Evolutionary conservation across 2,329 filamentous ascomycete genomes (phyloP).

Genomic region (Diaporthe destruens): DNA sequence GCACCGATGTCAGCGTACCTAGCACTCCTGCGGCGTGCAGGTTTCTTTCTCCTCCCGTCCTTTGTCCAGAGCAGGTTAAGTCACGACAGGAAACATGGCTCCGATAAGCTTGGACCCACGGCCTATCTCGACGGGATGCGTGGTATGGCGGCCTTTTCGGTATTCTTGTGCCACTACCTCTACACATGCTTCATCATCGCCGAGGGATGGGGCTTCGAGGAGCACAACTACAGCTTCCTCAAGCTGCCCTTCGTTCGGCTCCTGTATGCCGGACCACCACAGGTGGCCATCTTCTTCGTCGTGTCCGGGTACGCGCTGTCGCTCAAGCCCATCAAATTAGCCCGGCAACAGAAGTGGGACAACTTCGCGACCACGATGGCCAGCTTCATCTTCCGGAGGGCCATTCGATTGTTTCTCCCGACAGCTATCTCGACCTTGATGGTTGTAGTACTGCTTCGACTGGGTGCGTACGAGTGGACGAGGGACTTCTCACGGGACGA

Average conservation of each 20-base stretch:
- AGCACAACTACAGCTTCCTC: conserved; percentile 60
- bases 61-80: conserved; percentile 61
- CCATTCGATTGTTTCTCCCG: conserved; percentile 65
- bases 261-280: conserved; percentile 67
- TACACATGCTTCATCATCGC: conserved; percentile 66
- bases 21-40: conserved; percentile 53
- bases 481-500: conserved; percentile 59
- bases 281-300: conserved; percentile 73
- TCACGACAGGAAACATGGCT: conserved; percentile 53
- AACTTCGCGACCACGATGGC: conserved; percentile 60
- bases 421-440: conserved; percentile 63
- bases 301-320: conserved; percentile 72
- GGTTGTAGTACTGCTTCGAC: conserved; percentile 57
- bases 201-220: conserved; percentile 61
- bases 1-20: conserved; percentile 32
- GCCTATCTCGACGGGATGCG: conserved; percentile 71
- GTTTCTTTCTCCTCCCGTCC: conserved; percentile 65
- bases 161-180: conserved; percentile 69
- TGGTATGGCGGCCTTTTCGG: conserved; percentile 66
- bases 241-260: conserved; percentile 67
- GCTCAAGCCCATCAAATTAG: conserved; percentile 63
- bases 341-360: conserved; percentile 46
- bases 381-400: conserved; percentile 65
- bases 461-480: conserved; percentile 63
- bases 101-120: conserved; percentile 61